These are phyloP conservation scores for Centaurea solstitialis DNA, from an alignment of 129 eudicot genomes.

Conservation along the genomic window DNA sequence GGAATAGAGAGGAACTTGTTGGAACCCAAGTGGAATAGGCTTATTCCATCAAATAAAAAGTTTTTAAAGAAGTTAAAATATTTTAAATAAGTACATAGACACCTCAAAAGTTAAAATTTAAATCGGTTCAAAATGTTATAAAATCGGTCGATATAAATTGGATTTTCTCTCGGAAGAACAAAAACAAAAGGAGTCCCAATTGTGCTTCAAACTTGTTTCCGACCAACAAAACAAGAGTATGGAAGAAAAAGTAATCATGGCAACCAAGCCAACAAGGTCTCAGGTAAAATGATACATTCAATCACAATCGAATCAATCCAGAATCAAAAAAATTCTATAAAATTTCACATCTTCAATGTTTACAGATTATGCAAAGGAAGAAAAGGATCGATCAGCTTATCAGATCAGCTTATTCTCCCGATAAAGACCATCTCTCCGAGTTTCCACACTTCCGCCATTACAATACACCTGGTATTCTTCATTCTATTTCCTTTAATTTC, in stretches of 20 bases:
- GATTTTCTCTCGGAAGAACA: background rate
- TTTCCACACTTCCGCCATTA: conserved; percentile 52
- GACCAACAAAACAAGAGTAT: background rate
- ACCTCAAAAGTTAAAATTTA: too few relatives aligned
- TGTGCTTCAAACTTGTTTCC: background rate
- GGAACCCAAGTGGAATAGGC: too few relatives aligned
- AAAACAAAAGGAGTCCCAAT: background rate
- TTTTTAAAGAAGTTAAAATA: too few relatives aligned
- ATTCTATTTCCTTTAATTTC: background rate
- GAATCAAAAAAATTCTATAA: background rate
- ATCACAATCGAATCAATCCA: background rate
- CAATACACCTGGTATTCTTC: conserved; percentile 38
- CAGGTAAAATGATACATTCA: conserved; percentile 16
- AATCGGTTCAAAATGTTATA: too few relatives aligned
- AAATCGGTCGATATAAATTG: too few relatives aligned
- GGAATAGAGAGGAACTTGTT: too few relatives aligned
- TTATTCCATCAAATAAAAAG: too few relatives aligned
- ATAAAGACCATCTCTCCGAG: conserved; percentile 46
- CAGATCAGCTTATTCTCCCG: conserved; percentile 54
- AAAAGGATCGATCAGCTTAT: conserved; percentile 49
- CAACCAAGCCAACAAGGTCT: conserved; percentile 23
- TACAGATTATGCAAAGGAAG: conserved; percentile 70
- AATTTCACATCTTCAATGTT: background rate
- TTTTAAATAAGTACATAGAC: too few relatives aligned
- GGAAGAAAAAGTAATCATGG: conserved; percentile 9